These are phyloP conservation scores for Vitis rotundifolia DNA, from an alignment of 164 flowering plant species.

Conservation along the genomic window DNA sequence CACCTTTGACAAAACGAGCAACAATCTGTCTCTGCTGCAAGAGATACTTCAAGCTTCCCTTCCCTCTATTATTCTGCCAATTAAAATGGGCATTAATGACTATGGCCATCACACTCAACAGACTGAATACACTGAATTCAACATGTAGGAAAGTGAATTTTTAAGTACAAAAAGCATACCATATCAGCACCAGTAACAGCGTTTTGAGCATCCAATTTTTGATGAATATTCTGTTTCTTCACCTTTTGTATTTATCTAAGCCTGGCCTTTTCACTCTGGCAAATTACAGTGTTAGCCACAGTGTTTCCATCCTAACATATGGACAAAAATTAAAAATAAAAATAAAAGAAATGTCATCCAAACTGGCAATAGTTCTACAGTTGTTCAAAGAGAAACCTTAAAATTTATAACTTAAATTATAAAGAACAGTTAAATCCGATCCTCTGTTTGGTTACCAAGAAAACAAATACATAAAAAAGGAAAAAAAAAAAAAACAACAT, in stretches of 20 bases:
- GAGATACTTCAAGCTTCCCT: slow-evolving; percentile 92
- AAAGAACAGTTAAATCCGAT: too few species aligned
- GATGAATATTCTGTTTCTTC: slow-evolving; percentile 89
- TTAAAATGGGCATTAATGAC: not conserved
- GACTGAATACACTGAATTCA: not conserved
- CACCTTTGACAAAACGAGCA: slow-evolving; percentile 95
- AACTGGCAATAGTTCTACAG: too few species aligned
- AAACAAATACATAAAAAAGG: too few species aligned
- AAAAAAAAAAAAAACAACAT: too few species aligned
- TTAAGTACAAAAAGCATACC: slow-evolving; percentile 38
- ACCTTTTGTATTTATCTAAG: slow-evolving; percentile 73
- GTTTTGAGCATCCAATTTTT: slow-evolving; percentile 80
- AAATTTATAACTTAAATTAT: too few species aligned
- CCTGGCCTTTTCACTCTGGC: slow-evolving; percentile 81
- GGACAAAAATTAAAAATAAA: not conserved
- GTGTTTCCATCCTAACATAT: slow-evolving; percentile 41
- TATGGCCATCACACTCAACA: not conserved
- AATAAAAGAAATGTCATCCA: too few species aligned
- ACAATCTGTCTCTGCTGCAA: slow-evolving; percentile 92
- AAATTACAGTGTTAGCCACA: slow-evolving; percentile 36
- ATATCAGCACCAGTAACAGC: slow-evolving; percentile 91
- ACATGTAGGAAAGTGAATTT: not conserved
- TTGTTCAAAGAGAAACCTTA: too few species aligned
- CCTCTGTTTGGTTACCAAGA: too few species aligned
- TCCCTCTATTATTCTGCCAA: slow-evolving; percentile 78